Evolutionary conservation across 352 stramenopile genomes (phyloP), one percentile per base, ranked within the genome.

Genomic region (Blastocystis sp.): DNA sequence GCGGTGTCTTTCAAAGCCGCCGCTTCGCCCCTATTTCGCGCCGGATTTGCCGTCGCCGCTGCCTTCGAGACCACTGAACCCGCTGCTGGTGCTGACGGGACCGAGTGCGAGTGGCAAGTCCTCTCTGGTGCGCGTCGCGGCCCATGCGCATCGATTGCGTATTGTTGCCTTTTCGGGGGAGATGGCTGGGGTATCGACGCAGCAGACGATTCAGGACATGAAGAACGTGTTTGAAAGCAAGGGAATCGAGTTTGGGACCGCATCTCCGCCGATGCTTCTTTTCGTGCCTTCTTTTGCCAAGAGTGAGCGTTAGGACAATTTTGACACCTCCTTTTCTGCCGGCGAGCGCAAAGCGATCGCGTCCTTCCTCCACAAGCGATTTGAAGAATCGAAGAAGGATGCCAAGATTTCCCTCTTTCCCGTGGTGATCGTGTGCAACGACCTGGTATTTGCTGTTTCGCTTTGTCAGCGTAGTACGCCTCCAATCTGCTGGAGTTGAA

Each of bases 241-340:
- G 34, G 59, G 56, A 1, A 34, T 84, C 14, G 17, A 34, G 17
- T 84, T 84, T 40, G 48, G 56, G 45, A 84, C 38, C 28, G 21
- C 34, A 19, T 19, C 38, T 41, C 74, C 74, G n/a, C 74, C 74
- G 21, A 28, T 66, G 34, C 3, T 84, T 67, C n/a, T 84, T 19
- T 69, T 84, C 11, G 74, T 84, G 38, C 5, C 19, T 41, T 11
- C 28, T 43, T 23, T 62, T 69, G 56, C 11, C 4, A 17, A 10
- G 4, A 14, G 11, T 84, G 2, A 56, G 28, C 19, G 41, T 19
- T 52, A 84, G 74, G 74, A 84, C n/a, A 84, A 84, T 64, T 84
- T 84, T 17, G 74, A 84, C 41, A 69, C 52, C 28, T 67, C 52
- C 21, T 84, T 84, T 38, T 52, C 23, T 5, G 14, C 23, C 5